Percentiles rank a stretch among this genome's conserved stretches.
These are phyloP conservation scores for Fermentozyma sake DNA, from an alignment of 1,139 yeast species.

Conservation along the genomic window DNA sequence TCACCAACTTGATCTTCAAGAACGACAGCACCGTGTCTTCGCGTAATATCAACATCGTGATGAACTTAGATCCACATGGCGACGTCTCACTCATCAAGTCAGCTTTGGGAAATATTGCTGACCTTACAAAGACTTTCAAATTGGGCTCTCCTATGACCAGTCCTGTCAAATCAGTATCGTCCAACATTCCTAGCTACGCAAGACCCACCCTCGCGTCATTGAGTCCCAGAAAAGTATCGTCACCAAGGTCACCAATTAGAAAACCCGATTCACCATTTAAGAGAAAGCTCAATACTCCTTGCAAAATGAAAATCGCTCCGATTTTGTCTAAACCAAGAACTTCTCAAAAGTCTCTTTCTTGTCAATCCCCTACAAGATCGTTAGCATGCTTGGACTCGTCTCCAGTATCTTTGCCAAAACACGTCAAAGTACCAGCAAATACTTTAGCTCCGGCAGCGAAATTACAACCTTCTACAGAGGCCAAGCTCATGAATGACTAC, in stretches of 20 bases:
- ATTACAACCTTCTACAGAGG: constrained; percentile 1
- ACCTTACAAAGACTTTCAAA: constrained; percentile 18
- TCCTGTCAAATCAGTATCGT: constrained; percentile 4
- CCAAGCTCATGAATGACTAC: constrained; percentile 3
- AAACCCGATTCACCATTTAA: too few species aligned
- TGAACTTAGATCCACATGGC: constrained; percentile 28
- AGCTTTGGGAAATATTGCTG: constrained; percentile 23
- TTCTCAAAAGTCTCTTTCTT: constrained; percentile 5
- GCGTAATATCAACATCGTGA: constrained; percentile 20
- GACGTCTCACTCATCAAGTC: constrained; percentile 23
- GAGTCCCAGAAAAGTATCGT: constrained; percentile 13
- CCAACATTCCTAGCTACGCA: constrained; percentile 24
- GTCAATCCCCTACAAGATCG: neutral
- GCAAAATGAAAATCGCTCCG: constrained; percentile 8
- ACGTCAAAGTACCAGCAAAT: neutral
- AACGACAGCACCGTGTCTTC: constrained; percentile 7
- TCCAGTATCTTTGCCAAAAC: neutral
- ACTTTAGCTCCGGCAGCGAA: neutral
- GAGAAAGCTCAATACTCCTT: constrained; percentile 7
- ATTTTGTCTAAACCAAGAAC: constrained; percentile 4
- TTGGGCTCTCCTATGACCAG: constrained; percentile 9
- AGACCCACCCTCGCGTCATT: constrained; percentile 26
- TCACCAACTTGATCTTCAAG: constrained; percentile 27
- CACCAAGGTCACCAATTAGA: too few species aligned
- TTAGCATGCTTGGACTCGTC: neutral